Evolutionary conservation across 2,329 filamentous ascomycete genomes (phyloP).

Genomic region (Penicillium thymicola): DNA sequence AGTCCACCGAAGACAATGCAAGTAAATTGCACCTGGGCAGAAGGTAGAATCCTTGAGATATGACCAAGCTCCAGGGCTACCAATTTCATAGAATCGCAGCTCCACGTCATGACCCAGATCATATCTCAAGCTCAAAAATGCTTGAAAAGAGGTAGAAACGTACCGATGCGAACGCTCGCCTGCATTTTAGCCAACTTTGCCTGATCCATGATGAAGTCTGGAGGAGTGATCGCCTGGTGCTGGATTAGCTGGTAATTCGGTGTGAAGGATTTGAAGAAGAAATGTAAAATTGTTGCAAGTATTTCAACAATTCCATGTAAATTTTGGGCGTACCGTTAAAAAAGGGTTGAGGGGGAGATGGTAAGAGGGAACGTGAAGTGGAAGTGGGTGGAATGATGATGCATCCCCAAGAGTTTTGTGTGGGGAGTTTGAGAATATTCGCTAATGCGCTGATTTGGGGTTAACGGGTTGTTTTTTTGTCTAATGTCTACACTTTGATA

Average conservation of each 20-base stretch:
- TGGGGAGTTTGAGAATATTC: conserved; percentile 24
- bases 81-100: conserved; percentile 10
- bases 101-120: conserved; percentile 2
- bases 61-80: conserved; percentile 4
- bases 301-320: not conserved
- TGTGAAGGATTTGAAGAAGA: not conserved
- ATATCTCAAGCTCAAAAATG: not conserved
- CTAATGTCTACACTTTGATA: not conserved
- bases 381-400: conserved; percentile 18
- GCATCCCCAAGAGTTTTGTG: conserved; percentile 25
- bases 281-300: not conserved
- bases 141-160: conserved; percentile 37
- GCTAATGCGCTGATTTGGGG: conserved; percentile 18
- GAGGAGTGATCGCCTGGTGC: conserved; percentile 17
- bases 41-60: not conserved
- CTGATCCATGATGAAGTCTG: conserved; percentile 57
- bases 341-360: conserved; percentile 9
- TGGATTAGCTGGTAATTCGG: conserved; percentile 17
- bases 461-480: not conserved
- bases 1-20: not conserved
- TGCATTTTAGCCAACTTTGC: conserved; percentile 66
- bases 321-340: conserved; percentile 11
- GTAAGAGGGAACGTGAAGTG: conserved; percentile 13
- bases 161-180: conserved; percentile 68
- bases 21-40: not conserved